Evolutionary conservation across 805 yeast genomes (phyloP), one percentile per base, ranked within the genome.

Genomic region (Hanseniaspora pseudoguilliermondii): DNA sequence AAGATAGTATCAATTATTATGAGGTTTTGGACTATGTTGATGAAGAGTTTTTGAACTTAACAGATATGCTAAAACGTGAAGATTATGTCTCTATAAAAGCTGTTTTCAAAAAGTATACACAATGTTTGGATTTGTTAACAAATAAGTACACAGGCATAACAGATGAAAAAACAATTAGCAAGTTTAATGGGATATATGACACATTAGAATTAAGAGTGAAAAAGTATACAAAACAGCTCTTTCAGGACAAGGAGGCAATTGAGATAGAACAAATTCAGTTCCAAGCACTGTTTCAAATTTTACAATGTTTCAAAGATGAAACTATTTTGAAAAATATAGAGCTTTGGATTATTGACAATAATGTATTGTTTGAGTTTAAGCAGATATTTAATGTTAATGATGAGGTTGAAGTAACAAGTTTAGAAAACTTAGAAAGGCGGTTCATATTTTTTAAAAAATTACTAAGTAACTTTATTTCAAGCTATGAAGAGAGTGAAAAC

Each of bases 11-110:
- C 86, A 87, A 95, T 1, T 81, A 89, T 39, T 73, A 91, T 61
- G 86, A 91, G 63, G 77, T 96, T 59, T 73, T 93, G 40, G 95
- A 89, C 64, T 90, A 90, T 86, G 73, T 93, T 49, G 76, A 86
- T 7, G 81, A 80, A 38, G 61, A 66, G 20, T 67, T 66, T 46
- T 51, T 58, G 13, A 60, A 61, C 13, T 64, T 70, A 47, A 62
- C 59, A 23, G 23, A 49, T 2, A 52, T 60, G 20, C 46, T 66
- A 20, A 41, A 23, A 23, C 15, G 10, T 16, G 55, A 46, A 51
- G 38, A 42, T 27, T 51, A 51, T 43, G 21, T 20, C 35, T 25
- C 39, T n/a, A 43, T 51, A 5, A 8, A 42, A n/a, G n/a, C 34
- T 10, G 11, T 32, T 16, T 51, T 51, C 10, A 13, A 35, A 3